Percentiles rank a stretch among this genome's conserved stretches.
Conservation (phyloP, 2,329 filamentous ascomycete species). For the Hyphodiscus sp. region DNA sequence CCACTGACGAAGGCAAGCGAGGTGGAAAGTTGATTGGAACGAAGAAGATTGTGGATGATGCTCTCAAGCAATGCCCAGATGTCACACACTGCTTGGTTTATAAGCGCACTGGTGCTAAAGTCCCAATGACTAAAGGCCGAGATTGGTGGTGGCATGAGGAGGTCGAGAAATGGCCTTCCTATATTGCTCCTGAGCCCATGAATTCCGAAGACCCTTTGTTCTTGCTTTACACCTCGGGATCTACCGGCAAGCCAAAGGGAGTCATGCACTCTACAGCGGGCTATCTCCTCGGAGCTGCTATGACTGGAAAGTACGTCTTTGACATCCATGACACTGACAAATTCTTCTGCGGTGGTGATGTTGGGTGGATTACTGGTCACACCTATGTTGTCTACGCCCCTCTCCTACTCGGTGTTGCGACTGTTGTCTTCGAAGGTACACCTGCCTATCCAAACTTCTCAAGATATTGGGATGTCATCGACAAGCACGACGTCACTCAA, state of each 20-base stretch:
- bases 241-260: constrained; percentile 97
- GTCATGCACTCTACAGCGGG: constrained; percentile 96
- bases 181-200: constrained; percentile 83
- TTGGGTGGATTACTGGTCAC: constrained; percentile 98
- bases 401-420: constrained; percentile 84
- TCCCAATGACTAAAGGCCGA: constrained; percentile 82
- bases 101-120: constrained; percentile 89
- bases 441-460: constrained; percentile 97
- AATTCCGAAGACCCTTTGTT: constrained; percentile 94
- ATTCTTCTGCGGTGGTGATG: constrained; percentile 97
- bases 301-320: constrained; percentile 97
- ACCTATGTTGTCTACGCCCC: constrained; percentile 98
- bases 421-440: constrained; percentile 96
- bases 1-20: constrained; percentile 94
- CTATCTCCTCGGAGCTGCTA: constrained; percentile 87
- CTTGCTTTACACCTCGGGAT: constrained; percentile 95
- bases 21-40: constrained; percentile 96
- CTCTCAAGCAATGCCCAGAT: constrained; percentile 89
- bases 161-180: constrained; percentile 90
- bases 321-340: constrained; percentile 91
- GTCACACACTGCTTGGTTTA: constrained; percentile 83
- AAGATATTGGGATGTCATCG: constrained; percentile 97
- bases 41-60: constrained; percentile 98
- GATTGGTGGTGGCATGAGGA: constrained; percentile 99
- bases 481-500: constrained; percentile 89